Evolutionary conservation across 306 rosid species (phyloP).

Genomic region (Fragaria iinumae): DNA sequence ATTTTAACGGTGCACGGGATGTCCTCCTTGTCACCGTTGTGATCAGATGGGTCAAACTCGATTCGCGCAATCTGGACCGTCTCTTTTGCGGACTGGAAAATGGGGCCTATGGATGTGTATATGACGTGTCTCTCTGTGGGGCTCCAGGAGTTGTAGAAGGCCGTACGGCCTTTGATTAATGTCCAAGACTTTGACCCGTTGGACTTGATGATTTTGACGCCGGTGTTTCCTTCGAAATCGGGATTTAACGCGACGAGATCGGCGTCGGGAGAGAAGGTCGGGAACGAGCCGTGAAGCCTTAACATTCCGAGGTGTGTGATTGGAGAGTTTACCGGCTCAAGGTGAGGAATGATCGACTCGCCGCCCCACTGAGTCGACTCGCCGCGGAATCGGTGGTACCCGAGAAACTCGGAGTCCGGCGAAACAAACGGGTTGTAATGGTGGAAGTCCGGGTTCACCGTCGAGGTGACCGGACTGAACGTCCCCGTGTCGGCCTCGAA

Average conservation of each 20-base stretch:
- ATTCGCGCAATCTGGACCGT: slow-evolving; percentile 75
- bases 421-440: slow-evolving; percentile 87
- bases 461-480: slow-evolving; percentile 47
- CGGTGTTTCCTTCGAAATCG: slow-evolving; percentile 13
- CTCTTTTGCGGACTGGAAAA: slow-evolving; percentile 44
- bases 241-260: slow-evolving; percentile 57
- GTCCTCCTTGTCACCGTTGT: slow-evolving; percentile 38
- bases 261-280: slow-evolving; percentile 55
- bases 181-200: slow-evolving; percentile 67
- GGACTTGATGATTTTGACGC: slow-evolving; percentile 51
- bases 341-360: slow-evolving; percentile 51
- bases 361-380: slow-evolving; percentile 51
- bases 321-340: slow-evolving; percentile 51
- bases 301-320: slow-evolving; percentile 39
- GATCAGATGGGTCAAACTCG: slow-evolving; percentile 38
- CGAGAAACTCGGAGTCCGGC: slow-evolving; percentile 45
- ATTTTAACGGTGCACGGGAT: slow-evolving; percentile 37
- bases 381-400: slow-evolving; percentile 87
- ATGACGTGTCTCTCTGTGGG: slow-evolving; percentile 58
- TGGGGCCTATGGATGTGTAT: slow-evolving; percentile 72
- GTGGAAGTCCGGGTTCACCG: slow-evolving; percentile 53
- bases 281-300: slow-evolving; percentile 62
- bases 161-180: slow-evolving; percentile 45
- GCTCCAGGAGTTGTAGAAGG: slow-evolving; percentile 73
- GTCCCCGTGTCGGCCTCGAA: slow-evolving; percentile 37